Base-by-base conservation (phyloP, 2,329 filamentous ascomycete genomes). In the Plectosphaerella plurivora region DNA sequence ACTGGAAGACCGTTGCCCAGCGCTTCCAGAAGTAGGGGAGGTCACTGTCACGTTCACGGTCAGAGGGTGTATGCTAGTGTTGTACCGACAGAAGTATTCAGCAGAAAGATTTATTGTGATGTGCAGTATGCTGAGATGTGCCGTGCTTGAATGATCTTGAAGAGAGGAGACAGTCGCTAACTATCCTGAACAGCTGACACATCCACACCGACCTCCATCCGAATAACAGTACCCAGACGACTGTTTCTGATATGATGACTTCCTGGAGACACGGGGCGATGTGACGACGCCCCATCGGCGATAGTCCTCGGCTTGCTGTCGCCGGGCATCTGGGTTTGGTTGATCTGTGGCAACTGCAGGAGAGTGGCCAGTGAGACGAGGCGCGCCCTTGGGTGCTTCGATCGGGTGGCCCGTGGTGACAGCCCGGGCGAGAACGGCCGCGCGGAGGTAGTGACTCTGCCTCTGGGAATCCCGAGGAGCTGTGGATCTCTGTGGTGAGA, bases 1-100 rank as follows among this genome's bases (percentile, higher is more conserved):
- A 96, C 84, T 97, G 92, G 92, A 91, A 91, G 82, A 83, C 88
- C 33, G 92, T 91, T 45, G 86, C 89, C 70, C 84, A 86, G 78
- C 83, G 90, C 59, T 91, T 90, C 66, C 73, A 75, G 60, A 74
- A 77, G 57, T 71, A 77, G 68, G 36, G 45, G 28, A 33, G 28
- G 28, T 33, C 11, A 12, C 45, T 3, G 22, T 9, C 14, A 44
- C 12, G 41, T 3, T 11, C 35, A n/a, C 11, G 35, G 11, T 37
- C 35, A 37, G 3, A 37, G 11, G 35, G 9, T 44, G 41, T 44
- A 44, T 18, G 41, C 41, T 44, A 44, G 41, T 44, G 41, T 44
- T 6, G 5, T 16, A n/a, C 18, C 16, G n/a, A n/a, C n/a, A n/a
- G n/a, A n/a, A n/a, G 41, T 44, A 44, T n/a, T n/a, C n/a, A n/a